These are phyloP conservation scores for Euphorbia corollata DNA, from an alignment of 441 rosid genomes.

Conservation along the genomic window DNA sequence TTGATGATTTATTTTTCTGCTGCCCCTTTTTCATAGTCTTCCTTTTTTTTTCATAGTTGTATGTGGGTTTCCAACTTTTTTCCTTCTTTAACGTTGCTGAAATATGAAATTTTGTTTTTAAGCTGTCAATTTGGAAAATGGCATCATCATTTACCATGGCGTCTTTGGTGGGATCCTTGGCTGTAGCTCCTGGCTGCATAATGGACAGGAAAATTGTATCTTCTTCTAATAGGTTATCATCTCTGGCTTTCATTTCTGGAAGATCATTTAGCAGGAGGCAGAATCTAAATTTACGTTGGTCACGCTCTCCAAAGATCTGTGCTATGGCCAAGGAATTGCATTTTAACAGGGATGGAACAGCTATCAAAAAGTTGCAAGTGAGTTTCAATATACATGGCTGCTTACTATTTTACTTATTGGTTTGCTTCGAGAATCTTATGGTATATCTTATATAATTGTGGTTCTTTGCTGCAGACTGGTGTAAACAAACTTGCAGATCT, in stretches of 20 bases:
- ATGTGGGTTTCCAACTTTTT: not conserved
- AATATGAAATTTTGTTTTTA: not conserved
- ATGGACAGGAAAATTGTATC: slow-evolving; percentile 48
- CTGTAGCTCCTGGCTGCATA: slow-evolving; percentile 35
- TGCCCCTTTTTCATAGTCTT: too few relatives aligned
- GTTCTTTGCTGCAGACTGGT: slow-evolving; percentile 45
- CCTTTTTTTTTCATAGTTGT: not conserved
- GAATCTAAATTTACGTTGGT: slow-evolving; percentile 33
- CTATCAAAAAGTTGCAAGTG: slow-evolving; percentile 85
- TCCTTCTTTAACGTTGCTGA: not conserved
- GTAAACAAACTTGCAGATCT: slow-evolving; percentile 96
- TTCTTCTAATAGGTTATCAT: slow-evolving; percentile 51
- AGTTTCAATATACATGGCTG: slow-evolving; percentile 21
- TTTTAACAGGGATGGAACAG: slow-evolving; percentile 86
- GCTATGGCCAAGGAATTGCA: slow-evolving; percentile 83
- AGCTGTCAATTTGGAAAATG: slow-evolving; percentile 35
- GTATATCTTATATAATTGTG: not conserved
- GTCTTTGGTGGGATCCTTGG: slow-evolving; percentile 60
- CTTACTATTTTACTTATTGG: not conserved
- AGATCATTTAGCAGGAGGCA: slow-evolving; percentile 45
- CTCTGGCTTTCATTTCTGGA: slow-evolving; percentile 60
- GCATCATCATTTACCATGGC: slow-evolving; percentile 55
- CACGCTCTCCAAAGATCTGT: slow-evolving; percentile 41
- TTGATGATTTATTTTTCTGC: not conserved
- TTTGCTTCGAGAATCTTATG: not conserved